Evolutionary conservation across 352 stramenopile genomes (phyloP).

Genomic region (Pythium chondricola): DNA sequence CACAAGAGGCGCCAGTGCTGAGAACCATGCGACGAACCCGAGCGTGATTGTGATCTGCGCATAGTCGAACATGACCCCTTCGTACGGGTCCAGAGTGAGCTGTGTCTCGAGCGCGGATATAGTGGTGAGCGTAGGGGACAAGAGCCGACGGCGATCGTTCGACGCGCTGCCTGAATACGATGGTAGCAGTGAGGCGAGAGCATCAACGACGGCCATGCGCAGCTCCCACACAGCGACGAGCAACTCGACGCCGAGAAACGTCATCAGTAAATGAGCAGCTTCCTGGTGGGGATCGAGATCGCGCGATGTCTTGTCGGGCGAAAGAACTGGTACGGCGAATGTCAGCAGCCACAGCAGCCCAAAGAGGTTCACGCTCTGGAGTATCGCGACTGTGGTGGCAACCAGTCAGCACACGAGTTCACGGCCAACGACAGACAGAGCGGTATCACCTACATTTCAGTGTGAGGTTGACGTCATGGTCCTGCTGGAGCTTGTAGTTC

Average conservation of each 20-base stretch:
- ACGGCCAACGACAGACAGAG: not conserved
- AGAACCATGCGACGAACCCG: slow-evolving; percentile 65
- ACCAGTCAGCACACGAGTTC: slow-evolving; percentile 4
- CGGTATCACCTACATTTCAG: slow-evolving; percentile 66
- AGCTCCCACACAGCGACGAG: slow-evolving; percentile 30
- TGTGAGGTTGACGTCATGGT: slow-evolving; percentile 66
- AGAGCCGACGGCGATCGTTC: not conserved
- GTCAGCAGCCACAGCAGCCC: slow-evolving; percentile 43
- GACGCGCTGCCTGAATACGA: not conserved
- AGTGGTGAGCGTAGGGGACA: not conserved
- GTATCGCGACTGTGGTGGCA: slow-evolving; percentile 44
- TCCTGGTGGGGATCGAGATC: slow-evolving; percentile 34
- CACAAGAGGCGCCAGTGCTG: slow-evolving; percentile 31
- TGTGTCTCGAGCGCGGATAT: slow-evolving; percentile 22
- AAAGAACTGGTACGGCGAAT: slow-evolving; percentile 37
- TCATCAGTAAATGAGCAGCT: slow-evolving; percentile 39
- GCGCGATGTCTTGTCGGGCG: slow-evolving; percentile 1
- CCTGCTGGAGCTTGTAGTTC: slow-evolving; percentile 59
- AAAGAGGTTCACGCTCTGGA: slow-evolving; percentile 63
- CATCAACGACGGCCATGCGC: slow-evolving; percentile 4
- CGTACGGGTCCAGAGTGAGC: slow-evolving; percentile 39
- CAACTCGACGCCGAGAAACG: slow-evolving; percentile 34
- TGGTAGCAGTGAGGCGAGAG: not conserved
- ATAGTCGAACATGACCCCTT: slow-evolving; percentile 75
- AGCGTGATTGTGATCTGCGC: slow-evolving; percentile 58